A percentile compares a stretch with the other conserved stretches of the same genome.
Conservation (phyloP, 106 monocot genomes). For the Gastrodia elata region DNA sequence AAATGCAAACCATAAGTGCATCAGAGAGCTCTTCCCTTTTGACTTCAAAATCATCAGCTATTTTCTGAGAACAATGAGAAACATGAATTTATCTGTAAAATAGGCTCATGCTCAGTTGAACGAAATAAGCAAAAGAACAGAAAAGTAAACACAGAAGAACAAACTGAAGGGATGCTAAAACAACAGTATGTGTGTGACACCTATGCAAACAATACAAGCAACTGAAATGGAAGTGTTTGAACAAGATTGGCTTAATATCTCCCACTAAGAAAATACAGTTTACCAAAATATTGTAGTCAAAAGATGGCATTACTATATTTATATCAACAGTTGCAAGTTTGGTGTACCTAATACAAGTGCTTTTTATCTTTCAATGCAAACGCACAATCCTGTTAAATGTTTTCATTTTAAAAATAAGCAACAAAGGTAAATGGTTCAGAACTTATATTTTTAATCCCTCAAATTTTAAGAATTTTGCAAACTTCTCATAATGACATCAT, state of each 20-base stretch:
- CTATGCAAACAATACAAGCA: background rate
- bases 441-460: background rate
- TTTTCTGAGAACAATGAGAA: conserved; percentile 41
- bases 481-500: background rate
- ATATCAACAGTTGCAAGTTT: background rate
- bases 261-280: background rate
- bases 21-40: conserved; percentile 72
- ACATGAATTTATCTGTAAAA: background rate
- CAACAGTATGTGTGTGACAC: background rate
- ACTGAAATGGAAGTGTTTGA: background rate
- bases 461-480: background rate
- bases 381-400: background rate
- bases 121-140: conserved; percentile 1
- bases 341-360: background rate
- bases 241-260: background rate
- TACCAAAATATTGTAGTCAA: background rate
- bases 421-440: background rate
- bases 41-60: conserved; percentile 31
- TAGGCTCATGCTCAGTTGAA: background rate
- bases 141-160: background rate
- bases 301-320: background rate
- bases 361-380: background rate
- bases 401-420: background rate
- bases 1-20: conserved; percentile 62
- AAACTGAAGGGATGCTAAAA: background rate